Base-by-base conservation (phyloP, 2,329 filamentous ascomycete species). In the Trichoderma guizhouense region DNA sequence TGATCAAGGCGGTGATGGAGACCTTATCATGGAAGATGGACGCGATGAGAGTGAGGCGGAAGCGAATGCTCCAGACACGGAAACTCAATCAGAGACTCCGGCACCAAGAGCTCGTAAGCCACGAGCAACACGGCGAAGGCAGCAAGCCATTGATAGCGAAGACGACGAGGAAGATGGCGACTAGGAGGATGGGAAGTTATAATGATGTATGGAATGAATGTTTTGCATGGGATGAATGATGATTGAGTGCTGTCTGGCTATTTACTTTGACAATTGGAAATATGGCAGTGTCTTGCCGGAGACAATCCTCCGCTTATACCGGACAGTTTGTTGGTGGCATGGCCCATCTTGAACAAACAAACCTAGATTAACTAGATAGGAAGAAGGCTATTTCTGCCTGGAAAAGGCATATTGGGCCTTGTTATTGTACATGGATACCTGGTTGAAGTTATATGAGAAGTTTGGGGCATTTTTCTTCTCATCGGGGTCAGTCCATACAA, bases 21-120 rank as follows among this genome's bases (percentile, higher is more conserved):
- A 77, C 6, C 71, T 79, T 64, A 79, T 79, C 26, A 80, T 83
- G 77, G 81, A 82, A 18, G 77, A 80, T 65, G 69, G 76, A 9
- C 66, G 55, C 14, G 51, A 63, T 2, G 66, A 51, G 7, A 24
- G 18, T 5, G 51, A 24, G 21, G 47, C 28, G 15, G 53, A 7
- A 36, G 53, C 11, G 18, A 5, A 60, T 11, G n/a, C 53, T 8
- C 51, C n/a, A 7, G 4, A 30, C 18, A 15, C 51, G 7, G 57
- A 53, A 51, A n/a, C n/a, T 14, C 57, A 15, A n/a, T 3, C 9
- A 15, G 36, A 69, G 14, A 9, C 14, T 26, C 15, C 15, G 21
- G 9, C 21, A 14, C 8, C 53, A 15, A 69, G 36, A 8, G 28
- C n/a, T 5, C 14, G 21, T 11, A 51, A 62, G 39, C 14, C 55